Conservation (phyloP, 768 basidiomycete genomes). For the Hebeloma cylindrosporum region DNA sequence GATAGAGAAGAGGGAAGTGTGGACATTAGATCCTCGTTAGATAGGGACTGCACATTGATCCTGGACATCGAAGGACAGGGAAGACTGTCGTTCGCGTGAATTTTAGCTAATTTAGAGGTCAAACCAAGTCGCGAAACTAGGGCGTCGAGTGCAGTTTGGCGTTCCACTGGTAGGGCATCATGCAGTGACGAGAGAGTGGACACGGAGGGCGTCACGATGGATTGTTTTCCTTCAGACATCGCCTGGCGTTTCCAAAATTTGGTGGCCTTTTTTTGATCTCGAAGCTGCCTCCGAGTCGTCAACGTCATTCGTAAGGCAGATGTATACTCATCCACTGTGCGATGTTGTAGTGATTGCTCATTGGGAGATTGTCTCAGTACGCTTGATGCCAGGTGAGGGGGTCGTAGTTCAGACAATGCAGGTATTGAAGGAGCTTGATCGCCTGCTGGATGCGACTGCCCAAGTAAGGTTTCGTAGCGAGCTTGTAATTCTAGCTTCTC, state of each 20-base stretch:
- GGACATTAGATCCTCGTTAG: neutral
- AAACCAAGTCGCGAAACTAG: constrained; percentile 28
- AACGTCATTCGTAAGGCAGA: constrained; percentile 50
- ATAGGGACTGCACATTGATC: neutral
- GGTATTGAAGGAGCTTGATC: neutral
- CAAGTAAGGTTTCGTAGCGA: constrained; percentile 16
- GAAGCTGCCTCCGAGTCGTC: constrained; percentile 43
- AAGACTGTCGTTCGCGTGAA: neutral
- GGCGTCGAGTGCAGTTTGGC: constrained; percentile 41
- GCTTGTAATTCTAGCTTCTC: constrained; percentile 19
- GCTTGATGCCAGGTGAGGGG: no score
- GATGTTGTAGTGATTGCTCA: constrained; percentile 18
- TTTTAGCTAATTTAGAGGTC: constrained; percentile 5
- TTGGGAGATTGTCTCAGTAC: no score
- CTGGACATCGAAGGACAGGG: neutral
- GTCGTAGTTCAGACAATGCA: no score
- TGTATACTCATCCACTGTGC: constrained; percentile 44
- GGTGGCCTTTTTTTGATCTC: constrained; percentile 39
- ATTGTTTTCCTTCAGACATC: constrained; percentile 24
- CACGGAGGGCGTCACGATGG: constrained; percentile 38
- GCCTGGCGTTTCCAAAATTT: constrained; percentile 49
- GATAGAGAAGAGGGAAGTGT: constrained; percentile 14
- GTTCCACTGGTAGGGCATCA: constrained; percentile 33
- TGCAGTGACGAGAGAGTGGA: constrained; percentile 39
- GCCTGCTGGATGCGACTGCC: neutral